Conservation (phyloP, 148 eudicot genomes). For the Linanthus parryae region DNA sequence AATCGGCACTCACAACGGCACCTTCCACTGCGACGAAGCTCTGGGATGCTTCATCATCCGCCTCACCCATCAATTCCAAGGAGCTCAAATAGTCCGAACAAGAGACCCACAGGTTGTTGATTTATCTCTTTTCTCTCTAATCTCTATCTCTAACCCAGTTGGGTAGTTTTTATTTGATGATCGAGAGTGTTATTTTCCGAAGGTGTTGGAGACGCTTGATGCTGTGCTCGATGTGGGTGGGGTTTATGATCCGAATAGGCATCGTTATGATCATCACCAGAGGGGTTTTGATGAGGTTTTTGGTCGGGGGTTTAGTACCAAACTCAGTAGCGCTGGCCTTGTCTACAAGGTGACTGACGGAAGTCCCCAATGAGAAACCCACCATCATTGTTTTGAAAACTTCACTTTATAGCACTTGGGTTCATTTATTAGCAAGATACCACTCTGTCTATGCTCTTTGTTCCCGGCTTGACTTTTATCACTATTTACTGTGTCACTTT, state of each 20-base stretch:
- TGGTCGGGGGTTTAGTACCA: slow-evolving; percentile 17
- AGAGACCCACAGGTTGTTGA: slow-evolving; percentile 29
- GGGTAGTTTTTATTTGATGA: background rate
- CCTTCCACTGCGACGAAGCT: slow-evolving; percentile 54
- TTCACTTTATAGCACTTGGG: background rate
- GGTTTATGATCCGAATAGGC: slow-evolving; percentile 30
- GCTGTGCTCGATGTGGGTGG: slow-evolving; percentile 57
- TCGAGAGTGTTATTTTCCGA: slow-evolving; percentile 1
- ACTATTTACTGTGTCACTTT: no score
- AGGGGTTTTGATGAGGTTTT: slow-evolving; percentile 44
- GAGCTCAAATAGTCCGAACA: slow-evolving; percentile 36
- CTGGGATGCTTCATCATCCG: slow-evolving; percentile 48
- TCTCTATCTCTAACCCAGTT: background rate
- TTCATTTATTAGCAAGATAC: no score
- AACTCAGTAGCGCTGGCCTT: slow-evolving; percentile 52
- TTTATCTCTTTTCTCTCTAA: background rate
- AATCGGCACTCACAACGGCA: slow-evolving; percentile 45
- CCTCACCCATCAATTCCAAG: slow-evolving; percentile 30
- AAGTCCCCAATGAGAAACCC: no score
- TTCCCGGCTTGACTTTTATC: no score
- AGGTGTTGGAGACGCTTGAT: slow-evolving; percentile 45
- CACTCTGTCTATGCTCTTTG: no score
- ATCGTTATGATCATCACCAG: slow-evolving; percentile 51
- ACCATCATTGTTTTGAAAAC: no score
- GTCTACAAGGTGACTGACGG: slow-evolving; percentile 30